These are phyloP conservation scores for Termitomyces bulborhizus DNA, from an alignment of 768 basidiomycete species.

Conservation along the genomic window DNA sequence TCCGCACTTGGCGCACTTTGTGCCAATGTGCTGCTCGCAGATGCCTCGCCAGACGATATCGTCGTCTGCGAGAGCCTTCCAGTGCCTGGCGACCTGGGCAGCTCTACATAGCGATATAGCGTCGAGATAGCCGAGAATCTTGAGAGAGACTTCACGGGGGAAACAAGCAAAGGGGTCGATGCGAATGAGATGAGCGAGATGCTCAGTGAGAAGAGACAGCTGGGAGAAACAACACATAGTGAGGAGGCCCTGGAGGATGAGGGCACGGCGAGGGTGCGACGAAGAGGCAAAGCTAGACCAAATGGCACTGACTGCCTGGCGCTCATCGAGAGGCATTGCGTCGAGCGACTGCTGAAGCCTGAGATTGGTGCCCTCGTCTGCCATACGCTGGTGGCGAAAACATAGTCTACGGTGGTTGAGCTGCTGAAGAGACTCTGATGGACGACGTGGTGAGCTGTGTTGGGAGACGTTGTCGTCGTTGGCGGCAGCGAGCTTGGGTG, in stretches of 20 bases:
- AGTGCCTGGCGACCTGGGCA: constrained; percentile 80
- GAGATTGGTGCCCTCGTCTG: constrained; percentile 89
- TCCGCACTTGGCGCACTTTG: constrained; percentile 94
- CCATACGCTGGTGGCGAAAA: constrained; percentile 92
- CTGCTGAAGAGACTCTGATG: constrained; percentile 20
- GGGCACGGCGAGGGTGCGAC: constrained; percentile 81
- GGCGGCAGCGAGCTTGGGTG: constrained; percentile 43
- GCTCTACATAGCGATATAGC: constrained; percentile 91
- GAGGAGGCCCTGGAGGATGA: constrained; percentile 93
- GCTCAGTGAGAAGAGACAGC: constrained; percentile 90
- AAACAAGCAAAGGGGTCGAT: constrained; percentile 91
- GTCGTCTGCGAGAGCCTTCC: constrained; percentile 90
- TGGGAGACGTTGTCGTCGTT: not conserved
- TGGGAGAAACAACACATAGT: constrained; percentile 99
- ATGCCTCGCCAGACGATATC: constrained; percentile 93
- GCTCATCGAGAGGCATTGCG: constrained; percentile 76
- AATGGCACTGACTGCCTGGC: constrained; percentile 82
- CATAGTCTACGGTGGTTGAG: constrained; percentile 66
- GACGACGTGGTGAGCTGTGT: not conserved
- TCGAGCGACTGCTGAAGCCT: constrained; percentile 94
- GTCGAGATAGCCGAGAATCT: constrained; percentile 83
- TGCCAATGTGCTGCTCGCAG: constrained; percentile 97
- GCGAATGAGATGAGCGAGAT: constrained; percentile 87
- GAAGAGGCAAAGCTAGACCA: constrained; percentile 98
- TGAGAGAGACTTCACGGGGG: constrained; percentile 85